phyloP scores from a whole-genome alignment of 768 basidiomycete species.

The Collybia nuda region DNA sequence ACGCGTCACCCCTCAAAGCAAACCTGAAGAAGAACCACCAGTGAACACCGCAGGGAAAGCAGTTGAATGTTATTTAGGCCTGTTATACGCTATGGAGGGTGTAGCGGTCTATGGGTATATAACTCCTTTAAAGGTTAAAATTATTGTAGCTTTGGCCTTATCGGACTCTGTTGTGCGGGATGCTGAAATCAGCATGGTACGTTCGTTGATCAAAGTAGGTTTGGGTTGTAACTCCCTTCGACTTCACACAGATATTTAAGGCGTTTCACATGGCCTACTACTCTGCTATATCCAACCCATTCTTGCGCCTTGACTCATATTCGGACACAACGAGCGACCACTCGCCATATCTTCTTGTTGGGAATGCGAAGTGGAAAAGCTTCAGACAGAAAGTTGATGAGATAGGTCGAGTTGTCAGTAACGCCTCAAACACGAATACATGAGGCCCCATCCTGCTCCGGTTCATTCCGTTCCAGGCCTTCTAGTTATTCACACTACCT shows the following conservation, averaged over 20 bases:
- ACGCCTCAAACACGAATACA: slow-evolving; percentile 15
- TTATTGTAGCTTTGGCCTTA: slow-evolving; percentile 76
- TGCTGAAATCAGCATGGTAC: slow-evolving; percentile 71
- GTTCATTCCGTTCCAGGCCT: slow-evolving; percentile 18
- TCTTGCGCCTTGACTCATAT: slow-evolving; percentile 63
- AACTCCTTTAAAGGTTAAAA: slow-evolving; percentile 85
- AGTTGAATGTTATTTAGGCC: slow-evolving; percentile 79
- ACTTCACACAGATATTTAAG: slow-evolving; percentile 67
- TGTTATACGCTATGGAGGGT: slow-evolving; percentile 90
- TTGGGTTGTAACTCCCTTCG: background rate
- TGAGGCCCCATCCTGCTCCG: background rate
- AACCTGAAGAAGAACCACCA: slow-evolving; percentile 14
- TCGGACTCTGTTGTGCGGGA: slow-evolving; percentile 83
- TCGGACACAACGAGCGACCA: slow-evolving; percentile 51
- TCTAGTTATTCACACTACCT: slow-evolving; percentile 12
- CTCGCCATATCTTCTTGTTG: slow-evolving; percentile 55
- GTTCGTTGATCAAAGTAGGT: slow-evolving; percentile 18
- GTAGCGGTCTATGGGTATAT: slow-evolving; percentile 92
- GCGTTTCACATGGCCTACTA: slow-evolving; percentile 90
- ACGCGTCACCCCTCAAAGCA: slow-evolving; percentile 5
- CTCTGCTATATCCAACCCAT: slow-evolving; percentile 81
- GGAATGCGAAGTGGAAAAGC: slow-evolving; percentile 64
- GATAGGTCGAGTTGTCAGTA: slow-evolving; percentile 59
- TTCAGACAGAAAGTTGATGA: slow-evolving; percentile 76
- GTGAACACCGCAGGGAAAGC: slow-evolving; percentile 56